A percentile compares a stretch with the other conserved stretches of the same genome.
These are phyloP conservation scores for Micractinium conductrix DNA, from an alignment of 139 green algal species.

Conservation along the genomic window DNA sequence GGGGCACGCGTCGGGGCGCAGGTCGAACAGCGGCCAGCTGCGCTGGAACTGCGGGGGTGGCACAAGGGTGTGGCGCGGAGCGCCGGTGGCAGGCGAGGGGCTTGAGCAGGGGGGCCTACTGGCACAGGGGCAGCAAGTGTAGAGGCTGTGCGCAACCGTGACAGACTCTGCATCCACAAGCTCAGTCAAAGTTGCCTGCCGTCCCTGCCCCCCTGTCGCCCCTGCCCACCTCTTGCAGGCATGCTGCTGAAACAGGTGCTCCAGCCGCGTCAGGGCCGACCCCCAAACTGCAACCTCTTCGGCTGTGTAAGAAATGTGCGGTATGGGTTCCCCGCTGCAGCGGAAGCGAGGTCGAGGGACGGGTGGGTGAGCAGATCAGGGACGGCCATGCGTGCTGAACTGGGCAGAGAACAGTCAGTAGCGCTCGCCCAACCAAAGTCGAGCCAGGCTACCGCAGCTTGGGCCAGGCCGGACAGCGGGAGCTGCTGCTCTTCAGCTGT, in stretches of 20 bases:
- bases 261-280: constrained; percentile 70
- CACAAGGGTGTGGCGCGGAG: background rate
- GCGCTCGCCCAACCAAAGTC: background rate
- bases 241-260: constrained; percentile 70
- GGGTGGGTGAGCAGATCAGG: background rate
- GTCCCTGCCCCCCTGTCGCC: background rate
- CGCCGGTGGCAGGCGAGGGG: background rate
- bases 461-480: background rate
- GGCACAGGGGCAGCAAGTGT: background rate
- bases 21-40: constrained; percentile 71
- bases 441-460: background rate
- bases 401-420: background rate
- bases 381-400: background rate
- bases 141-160: background rate
- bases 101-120: background rate
- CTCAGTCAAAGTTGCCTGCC: background rate
- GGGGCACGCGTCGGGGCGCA: constrained; percentile 72
- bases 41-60: constrained; percentile 47
- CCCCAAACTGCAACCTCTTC: constrained; percentile 81
- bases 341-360: background rate
- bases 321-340: constrained; percentile 76
- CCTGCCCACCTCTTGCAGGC: constrained; percentile 67
- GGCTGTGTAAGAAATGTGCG: constrained; percentile 72
- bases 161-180: no score
- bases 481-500: background rate